These are phyloP conservation scores for Vaccinium vitisidaea DNA, from an alignment of 148 eudicot genomes.

Conservation along the genomic window DNA sequence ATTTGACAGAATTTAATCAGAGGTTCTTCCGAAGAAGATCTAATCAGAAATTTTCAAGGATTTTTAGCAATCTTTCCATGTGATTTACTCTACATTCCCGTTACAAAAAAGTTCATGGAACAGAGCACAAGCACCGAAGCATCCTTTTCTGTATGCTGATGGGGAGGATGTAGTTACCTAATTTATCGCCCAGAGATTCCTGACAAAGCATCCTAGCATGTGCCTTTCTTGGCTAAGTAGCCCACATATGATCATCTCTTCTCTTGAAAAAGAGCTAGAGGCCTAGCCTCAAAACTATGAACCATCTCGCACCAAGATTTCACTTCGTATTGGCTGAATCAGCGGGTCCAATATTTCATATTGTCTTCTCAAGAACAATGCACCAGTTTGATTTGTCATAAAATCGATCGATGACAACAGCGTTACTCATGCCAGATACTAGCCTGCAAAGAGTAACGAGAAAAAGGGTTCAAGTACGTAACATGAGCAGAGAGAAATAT, in stretches of 20 bases:
- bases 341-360: conserved; percentile 24
- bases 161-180: background rate
- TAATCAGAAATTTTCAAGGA: background rate
- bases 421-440: conserved; percentile 58
- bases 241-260: background rate
- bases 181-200: background rate
- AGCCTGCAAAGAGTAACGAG: conserved; percentile 48
- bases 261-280: background rate
- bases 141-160: background rate
- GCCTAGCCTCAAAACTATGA: background rate
- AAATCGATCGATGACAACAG: conserved; percentile 76
- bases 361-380: conserved; percentile 70
- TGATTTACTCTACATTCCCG: background rate
- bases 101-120: background rate
- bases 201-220: background rate
- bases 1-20: background rate
- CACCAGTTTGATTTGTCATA: conserved; percentile 98
- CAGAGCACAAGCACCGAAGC: background rate
- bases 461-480: background rate
- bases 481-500: background rate
- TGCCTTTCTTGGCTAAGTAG: background rate
- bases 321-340: background rate
- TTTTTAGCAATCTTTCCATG: background rate
- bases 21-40: background rate
- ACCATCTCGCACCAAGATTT: background rate